A percentile compares a stretch with the other conserved stretches of the same genome.
These are phyloP conservation scores for Arachis monticola DNA, from an alignment of 331 rosid genomes.

Conservation along the genomic window DNA sequence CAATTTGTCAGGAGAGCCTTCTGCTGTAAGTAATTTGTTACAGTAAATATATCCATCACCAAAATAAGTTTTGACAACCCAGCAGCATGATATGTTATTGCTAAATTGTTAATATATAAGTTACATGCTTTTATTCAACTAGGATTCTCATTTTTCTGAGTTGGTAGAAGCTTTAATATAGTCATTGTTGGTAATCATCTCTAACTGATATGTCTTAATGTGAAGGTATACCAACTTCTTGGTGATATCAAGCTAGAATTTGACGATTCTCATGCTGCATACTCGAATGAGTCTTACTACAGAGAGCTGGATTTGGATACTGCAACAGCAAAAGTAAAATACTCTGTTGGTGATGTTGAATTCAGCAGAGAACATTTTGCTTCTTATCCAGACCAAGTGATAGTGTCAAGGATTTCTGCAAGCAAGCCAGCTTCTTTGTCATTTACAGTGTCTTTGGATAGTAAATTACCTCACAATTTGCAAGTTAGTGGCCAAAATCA, in stretches of 20 bases:
- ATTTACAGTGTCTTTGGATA: constrained; percentile 72
- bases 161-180: constrained; percentile 1
- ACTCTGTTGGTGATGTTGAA: constrained; percentile 75
- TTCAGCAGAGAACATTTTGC: constrained; percentile 90
- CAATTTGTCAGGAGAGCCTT: constrained; percentile 70
- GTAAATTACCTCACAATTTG: constrained; percentile 70
- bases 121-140: neutral
- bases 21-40: constrained; percentile 64
- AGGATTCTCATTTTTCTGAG: constrained; percentile 19
- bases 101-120: too few relatives aligned
- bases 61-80: too few relatives aligned
- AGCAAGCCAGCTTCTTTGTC: constrained; percentile 77
- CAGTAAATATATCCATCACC: constrained; percentile 4
- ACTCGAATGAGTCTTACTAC: constrained; percentile 60
- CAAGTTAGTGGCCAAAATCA: constrained; percentile 58
- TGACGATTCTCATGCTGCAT: constrained; percentile 68
- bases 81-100: too few relatives aligned
- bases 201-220: constrained; percentile 40
- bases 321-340: constrained; percentile 70
- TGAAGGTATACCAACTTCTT: constrained; percentile 88
- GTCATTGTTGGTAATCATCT: constrained; percentile 12
- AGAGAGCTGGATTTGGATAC: constrained; percentile 85
- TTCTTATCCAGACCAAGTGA: constrained; percentile 79
- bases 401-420: constrained; percentile 74
- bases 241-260: constrained; percentile 88